Evolutionary conservation across 176 grass and related monocot species (phyloP), one percentile per base, ranked within the genome.

Genomic region (Elymus sibiricus): DNA sequence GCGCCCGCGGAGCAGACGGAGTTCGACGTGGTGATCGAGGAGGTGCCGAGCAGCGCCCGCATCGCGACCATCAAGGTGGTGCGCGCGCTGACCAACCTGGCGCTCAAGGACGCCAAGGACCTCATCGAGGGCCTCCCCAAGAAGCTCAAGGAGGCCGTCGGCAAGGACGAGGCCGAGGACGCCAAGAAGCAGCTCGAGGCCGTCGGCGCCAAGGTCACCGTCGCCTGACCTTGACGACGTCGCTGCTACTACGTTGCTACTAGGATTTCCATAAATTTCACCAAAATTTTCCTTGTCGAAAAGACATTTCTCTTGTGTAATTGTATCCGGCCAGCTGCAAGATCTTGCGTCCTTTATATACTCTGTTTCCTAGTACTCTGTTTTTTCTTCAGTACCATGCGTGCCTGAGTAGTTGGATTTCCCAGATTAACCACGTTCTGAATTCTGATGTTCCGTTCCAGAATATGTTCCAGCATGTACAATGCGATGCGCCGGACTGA

Each of bases 51-150:
- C 82, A 90, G 75, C 76, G 67, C 63, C 37, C 83, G 82, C 65
- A 93, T 93, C 71, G 85, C 81, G 14, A 85, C 91, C 70, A 93
- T 93, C 89, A 90, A 93, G 78, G 82, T 88, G 51, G 88, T 89
- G 79, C 44, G 72, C 47, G 72, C 65, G 37, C 73, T 90, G 35
- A 93, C 88, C 7, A 90, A 55, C 71, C 64, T 93, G 64, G 88
- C 91, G 66, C 85, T 90, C 26, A 93, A 93, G 86, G 91, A 93
- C 35, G 88, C 91, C 5, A 93, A 93, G 82, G 88, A 90, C 79
- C 84, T 93, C 70, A 93, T 93, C 47, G 86, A 93, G 73, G 88
- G 86, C 11, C 84, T 93, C 59, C 92, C 92, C 27, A 93, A 93
- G 91, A 93, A 90, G 85, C 77, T 88, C 63, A 93, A 90, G 86